phyloP scores from a whole-genome alignment of 2,329 filamentous ascomycete genomes.

The Ceratocystis diversiconidia region DNA sequence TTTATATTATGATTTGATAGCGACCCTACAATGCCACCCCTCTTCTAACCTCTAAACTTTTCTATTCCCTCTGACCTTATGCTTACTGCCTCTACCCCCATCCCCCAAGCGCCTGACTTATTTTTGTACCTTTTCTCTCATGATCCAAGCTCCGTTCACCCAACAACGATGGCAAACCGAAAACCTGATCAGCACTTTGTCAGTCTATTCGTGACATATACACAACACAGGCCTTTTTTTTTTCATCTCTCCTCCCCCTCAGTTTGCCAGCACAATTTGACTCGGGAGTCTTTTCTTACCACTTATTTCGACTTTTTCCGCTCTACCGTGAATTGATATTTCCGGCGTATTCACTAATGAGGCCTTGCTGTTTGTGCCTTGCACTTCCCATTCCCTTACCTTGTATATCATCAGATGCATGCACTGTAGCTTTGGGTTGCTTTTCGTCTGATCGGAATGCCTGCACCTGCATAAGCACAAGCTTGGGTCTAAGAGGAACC shows the following conservation, averaged over 20 bases:
- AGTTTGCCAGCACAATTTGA: neutral
- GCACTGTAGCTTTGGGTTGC: neutral
- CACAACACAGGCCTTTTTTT: neutral
- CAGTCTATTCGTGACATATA: neutral
- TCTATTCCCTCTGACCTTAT: neutral
- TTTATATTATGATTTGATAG: neutral
- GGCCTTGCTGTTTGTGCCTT: neutral
- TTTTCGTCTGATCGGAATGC: constrained; percentile 2
- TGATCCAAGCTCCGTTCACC: constrained; percentile 7
- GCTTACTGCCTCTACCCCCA: neutral
- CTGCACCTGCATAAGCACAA: constrained; percentile 2
- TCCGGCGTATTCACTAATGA: neutral
- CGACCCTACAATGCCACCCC: neutral
- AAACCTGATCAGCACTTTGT: neutral
- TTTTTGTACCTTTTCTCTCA: neutral
- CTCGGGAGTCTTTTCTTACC: neutral
- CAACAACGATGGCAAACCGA: neutral
- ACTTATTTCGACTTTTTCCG: neutral
- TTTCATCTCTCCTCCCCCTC: neutral
- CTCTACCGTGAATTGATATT: neutral
- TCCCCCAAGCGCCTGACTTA: neutral
- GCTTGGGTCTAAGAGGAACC: neutral
- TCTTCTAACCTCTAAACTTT: neutral
- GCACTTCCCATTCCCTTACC: neutral
- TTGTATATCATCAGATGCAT: neutral